Conservation (phyloP, 1,284 basidiomycete genomes). For the Singerocomus inundabilis region DNA sequence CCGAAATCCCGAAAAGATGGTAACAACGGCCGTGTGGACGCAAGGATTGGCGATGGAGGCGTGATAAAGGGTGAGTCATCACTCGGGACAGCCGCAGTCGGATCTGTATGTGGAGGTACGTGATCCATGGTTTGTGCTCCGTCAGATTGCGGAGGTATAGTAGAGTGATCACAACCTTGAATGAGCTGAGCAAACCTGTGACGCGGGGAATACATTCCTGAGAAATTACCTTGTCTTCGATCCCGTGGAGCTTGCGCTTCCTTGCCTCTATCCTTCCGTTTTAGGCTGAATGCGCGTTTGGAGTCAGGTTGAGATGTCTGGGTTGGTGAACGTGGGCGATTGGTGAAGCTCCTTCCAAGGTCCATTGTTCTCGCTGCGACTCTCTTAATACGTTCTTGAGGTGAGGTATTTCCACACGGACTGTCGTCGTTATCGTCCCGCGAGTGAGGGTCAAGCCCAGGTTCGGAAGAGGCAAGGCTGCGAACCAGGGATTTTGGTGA, state of each 20-base stretch:
- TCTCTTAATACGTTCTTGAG: constrained; percentile 39
- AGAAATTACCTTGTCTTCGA: constrained; percentile 30
- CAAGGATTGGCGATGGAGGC: constrained; percentile 61
- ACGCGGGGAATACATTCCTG: neutral
- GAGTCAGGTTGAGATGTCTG: constrained; percentile 37
- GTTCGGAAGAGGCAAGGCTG: constrained; percentile 23
- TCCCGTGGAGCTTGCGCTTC: constrained; percentile 36
- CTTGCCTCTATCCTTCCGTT: constrained; percentile 50
- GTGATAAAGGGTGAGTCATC: constrained; percentile 78
- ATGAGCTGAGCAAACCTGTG: constrained; percentile 26
- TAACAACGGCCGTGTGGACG: constrained; percentile 43
- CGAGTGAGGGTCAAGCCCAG: constrained; percentile 9
- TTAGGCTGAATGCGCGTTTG: constrained; percentile 56
- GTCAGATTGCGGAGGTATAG: constrained; percentile 15
- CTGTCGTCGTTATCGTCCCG: constrained; percentile 23
- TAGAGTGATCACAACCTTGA: constrained; percentile 14
- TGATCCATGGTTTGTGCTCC: constrained; percentile 13
- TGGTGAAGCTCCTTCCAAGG: constrained; percentile 53
- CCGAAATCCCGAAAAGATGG: constrained; percentile 59
- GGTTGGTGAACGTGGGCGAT: constrained; percentile 35
- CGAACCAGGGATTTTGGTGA: constrained; percentile 26
- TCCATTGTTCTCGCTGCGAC: constrained; percentile 55
- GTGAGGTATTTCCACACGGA: constrained; percentile 43
- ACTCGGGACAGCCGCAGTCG: constrained; percentile 19
- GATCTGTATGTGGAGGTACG: constrained; percentile 2